Conservation (phyloP, 768 basidiomycete genomes). For the Leucosporidium creatinivorum region DNA sequence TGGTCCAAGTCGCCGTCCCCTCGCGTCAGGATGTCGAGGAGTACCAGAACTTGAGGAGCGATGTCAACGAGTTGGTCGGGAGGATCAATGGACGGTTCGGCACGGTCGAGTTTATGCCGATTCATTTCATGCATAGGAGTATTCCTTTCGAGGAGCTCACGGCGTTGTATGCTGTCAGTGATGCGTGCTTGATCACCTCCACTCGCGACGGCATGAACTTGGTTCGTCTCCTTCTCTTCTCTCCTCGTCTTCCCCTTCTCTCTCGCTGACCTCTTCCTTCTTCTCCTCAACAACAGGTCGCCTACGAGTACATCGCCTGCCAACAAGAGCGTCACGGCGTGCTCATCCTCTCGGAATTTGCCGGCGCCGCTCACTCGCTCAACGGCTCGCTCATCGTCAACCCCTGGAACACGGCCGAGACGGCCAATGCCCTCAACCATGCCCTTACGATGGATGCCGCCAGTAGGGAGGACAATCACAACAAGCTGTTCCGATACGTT, state of each 20-base stretch:
- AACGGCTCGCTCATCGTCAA: constrained; percentile 97
- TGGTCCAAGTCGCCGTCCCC: constrained; percentile 94
- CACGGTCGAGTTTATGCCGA: constrained; percentile 99
- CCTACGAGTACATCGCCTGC: constrained; percentile 96
- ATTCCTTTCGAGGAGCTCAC: constrained; percentile 89
- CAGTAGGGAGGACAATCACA: constrained; percentile 80
- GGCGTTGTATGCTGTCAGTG: constrained; percentile 93
- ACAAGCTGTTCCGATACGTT: constrained; percentile 91
- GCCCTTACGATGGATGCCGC: constrained; percentile 82
- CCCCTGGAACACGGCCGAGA: constrained; percentile 98
- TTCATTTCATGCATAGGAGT: constrained; percentile 98
- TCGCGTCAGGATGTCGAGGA: constrained; percentile 98
- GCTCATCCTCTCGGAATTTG: constrained; percentile 97
- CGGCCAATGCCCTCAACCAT: constrained; percentile 93
- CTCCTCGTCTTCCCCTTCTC: background rate
- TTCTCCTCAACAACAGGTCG: constrained; percentile 55
- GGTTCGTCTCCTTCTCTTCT: constrained; percentile 50
- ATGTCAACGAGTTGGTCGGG: constrained; percentile 95
- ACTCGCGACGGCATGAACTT: constrained; percentile 99
- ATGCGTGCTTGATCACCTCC: constrained; percentile 89
- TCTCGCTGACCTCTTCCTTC: background rate
- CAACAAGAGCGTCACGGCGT: constrained; percentile 88
- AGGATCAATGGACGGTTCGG: constrained; percentile 98
- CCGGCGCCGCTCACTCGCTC: constrained; percentile 62
- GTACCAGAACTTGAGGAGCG: constrained; percentile 92